Base-by-base conservation (phyloP, 1,284 basidiomycete species). In the Farysia itapuensis region DNA sequence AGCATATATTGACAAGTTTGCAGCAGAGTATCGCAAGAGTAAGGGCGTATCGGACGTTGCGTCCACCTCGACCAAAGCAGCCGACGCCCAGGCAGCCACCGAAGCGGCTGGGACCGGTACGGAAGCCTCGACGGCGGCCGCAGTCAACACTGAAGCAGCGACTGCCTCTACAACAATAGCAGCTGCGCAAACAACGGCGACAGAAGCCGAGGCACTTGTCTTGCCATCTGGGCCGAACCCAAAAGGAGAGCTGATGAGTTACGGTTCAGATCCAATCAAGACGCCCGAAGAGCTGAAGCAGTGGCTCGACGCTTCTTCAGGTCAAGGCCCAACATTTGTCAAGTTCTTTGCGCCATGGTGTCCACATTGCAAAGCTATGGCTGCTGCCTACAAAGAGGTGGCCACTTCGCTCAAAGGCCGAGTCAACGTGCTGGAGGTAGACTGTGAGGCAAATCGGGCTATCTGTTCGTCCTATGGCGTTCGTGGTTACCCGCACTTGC, bases 261-360 rank as follows among this genome's bases (percentile, higher is more conserved):
- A 46, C 23, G 74, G 74, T 23, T 36, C 33, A 0, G 47, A 46
- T 5, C 41, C 52, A 19, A 35, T 75, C 24, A 39, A 50, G 19
- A 64, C 50, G 25, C 25, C 44, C 3, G 57, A 56, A n/a, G 39
- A 57, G 9, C 53, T 75, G n/a, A 40, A 52, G 23, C 24, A 41
- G 13, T 70, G 51, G 46, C 58, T 75, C 24, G 52, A 44, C 30
- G 38, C 56, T n/a, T 54, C 64, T 4, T 56, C 46, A 6, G 64
- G 65, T 13, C 59, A 67, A 32, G 70, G 71, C 22, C 46, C 67
- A 5, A 64, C 60, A 8, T 72, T 75, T 37, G 71, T 75, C 48
- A 75, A 74, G 34, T 75, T 74, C 41, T 73, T 64, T 32, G 71
- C 69, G n/a, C 69, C 74, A 1, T 74, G 71, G 67, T 75, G 74